These are phyloP conservation scores for Arthrobotrys sinensis DNA, from an alignment of 2,329 filamentous ascomycete genomes.

Conservation along the genomic window DNA sequence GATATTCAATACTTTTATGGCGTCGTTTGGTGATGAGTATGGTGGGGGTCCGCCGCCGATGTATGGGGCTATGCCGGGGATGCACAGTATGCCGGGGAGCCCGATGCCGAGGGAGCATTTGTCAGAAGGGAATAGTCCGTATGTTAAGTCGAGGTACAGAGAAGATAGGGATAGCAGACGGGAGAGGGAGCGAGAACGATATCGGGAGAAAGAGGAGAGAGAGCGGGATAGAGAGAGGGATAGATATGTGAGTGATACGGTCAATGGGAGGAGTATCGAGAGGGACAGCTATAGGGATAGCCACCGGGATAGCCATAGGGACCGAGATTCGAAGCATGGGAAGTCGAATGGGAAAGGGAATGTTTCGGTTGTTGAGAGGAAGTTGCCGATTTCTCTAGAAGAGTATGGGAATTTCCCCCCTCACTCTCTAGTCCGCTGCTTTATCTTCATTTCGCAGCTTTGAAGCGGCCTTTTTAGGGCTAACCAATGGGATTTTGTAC, in stretches of 20 bases:
- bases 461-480: slow-evolving; percentile 8
- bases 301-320: slow-evolving; percentile 64
- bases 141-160: slow-evolving; percentile 43
- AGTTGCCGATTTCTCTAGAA: slow-evolving; percentile 84
- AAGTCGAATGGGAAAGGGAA: slow-evolving; percentile 54
- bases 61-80: slow-evolving; percentile 44
- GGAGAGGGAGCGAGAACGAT: slow-evolving; percentile 43
- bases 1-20: slow-evolving; percentile 56
- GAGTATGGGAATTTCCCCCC: slow-evolving; percentile 70
- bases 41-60: slow-evolving; percentile 36
- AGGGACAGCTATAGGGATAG: slow-evolving; percentile 56
- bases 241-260: slow-evolving; percentile 53
- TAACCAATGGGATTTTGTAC: not conserved
- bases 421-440: not conserved
- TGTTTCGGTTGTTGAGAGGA: slow-evolving; percentile 89
- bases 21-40: slow-evolving; percentile 40
- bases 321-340: slow-evolving; percentile 63
- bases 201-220: slow-evolving; percentile 43
- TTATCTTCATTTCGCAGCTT: slow-evolving; percentile 13
- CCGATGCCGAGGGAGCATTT: slow-evolving; percentile 52
- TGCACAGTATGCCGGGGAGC: slow-evolving; percentile 56
- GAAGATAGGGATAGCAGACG: slow-evolving; percentile 54
- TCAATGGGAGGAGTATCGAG: slow-evolving; percentile 55
- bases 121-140: slow-evolving; percentile 53
- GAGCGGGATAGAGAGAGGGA: slow-evolving; percentile 31